phyloP scores from a whole-genome alignment of 2,329 filamentous ascomycete genomes.

The Periconia sp. region DNA sequence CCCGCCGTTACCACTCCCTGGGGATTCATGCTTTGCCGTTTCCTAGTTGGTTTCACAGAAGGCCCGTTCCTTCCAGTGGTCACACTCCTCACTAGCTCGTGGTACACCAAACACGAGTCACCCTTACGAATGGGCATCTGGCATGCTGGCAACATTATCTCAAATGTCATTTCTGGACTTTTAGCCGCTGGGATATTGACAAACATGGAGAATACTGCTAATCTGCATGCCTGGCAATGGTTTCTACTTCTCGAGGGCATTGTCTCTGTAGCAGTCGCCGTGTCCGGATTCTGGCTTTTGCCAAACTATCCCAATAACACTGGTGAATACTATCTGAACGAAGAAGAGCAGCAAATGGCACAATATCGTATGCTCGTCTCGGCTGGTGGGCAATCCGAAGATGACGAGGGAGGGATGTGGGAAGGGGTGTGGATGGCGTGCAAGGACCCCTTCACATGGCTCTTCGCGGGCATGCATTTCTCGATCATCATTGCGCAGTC shows the following conservation, averaged over 20 bases:
- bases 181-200: slow-evolving; percentile 54
- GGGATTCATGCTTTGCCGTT: slow-evolving; percentile 46
- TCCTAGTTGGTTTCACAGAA: slow-evolving; percentile 48
- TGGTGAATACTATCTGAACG: slow-evolving; percentile 18
- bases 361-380: slow-evolving; percentile 37
- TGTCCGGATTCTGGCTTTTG: slow-evolving; percentile 44
- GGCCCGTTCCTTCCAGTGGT: slow-evolving; percentile 49
- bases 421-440: slow-evolving; percentile 46
- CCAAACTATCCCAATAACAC: slow-evolving; percentile 32
- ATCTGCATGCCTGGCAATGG: slow-evolving; percentile 50
- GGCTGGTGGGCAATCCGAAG: slow-evolving; percentile 44
- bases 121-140: slow-evolving; percentile 54
- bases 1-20: slow-evolving; percentile 43
- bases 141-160: slow-evolving; percentile 55
- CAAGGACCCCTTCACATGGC: slow-evolving; percentile 49
- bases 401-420: slow-evolving; percentile 48
- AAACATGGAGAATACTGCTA: slow-evolving; percentile 50
- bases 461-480: slow-evolving; percentile 51
- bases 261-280: slow-evolving; percentile 51
- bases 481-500: slow-evolving; percentile 37
- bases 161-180: slow-evolving; percentile 54
- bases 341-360: slow-evolving; percentile 29
- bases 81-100: slow-evolving; percentile 48
- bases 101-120: slow-evolving; percentile 55
- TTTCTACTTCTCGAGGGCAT: slow-evolving; percentile 63